Evolutionary conservation across 345 rosid genomes (phyloP).

Genomic region (Acer negundo): DNA sequence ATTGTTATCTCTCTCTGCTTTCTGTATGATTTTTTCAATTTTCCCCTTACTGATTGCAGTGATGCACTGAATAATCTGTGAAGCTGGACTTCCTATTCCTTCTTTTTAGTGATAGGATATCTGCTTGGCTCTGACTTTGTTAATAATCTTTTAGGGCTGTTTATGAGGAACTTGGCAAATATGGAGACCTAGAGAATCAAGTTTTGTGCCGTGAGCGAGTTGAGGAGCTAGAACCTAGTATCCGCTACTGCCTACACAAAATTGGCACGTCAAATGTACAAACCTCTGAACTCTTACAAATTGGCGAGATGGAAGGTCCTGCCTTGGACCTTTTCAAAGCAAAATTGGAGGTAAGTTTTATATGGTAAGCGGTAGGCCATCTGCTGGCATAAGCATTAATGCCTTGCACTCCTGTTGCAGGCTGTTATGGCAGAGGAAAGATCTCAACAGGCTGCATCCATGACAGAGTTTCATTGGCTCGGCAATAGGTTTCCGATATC

Average conservation of each 20-base stretch:
- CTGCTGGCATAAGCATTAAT: conserved; percentile 14
- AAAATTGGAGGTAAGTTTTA: conserved; percentile 77
- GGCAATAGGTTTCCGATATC: conserved; percentile 89
- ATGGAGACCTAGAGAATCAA: conserved; percentile 96
- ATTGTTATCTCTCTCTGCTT: background rate
- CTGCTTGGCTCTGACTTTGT: conserved; percentile 4
- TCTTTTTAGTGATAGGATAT: background rate
- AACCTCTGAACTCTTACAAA: conserved; percentile 84
- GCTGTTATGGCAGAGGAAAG: conserved; percentile 99
- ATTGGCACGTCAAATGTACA: conserved; percentile 88
- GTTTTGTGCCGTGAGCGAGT: conserved; percentile 92
- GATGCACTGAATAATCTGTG: background rate
- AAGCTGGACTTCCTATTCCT: background rate
- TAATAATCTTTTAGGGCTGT: conserved; percentile 64
- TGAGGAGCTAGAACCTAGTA: conserved; percentile 97
- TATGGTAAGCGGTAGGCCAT: background rate
- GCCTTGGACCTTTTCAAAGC: conserved; percentile 93
- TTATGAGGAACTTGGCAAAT: conserved; percentile 96
- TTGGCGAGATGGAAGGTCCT: conserved; percentile 99
- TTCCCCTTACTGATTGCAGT: background rate
- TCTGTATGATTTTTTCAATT: background rate
- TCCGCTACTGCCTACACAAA: conserved; percentile 91
- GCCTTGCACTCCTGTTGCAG: conserved; percentile 38
- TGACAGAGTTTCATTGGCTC: conserved; percentile 96
- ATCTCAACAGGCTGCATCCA: conserved; percentile 95